Evolutionary conservation across 2,329 filamentous ascomycete species (phyloP).

Genomic region (Hymenoscyphus linearis): DNA sequence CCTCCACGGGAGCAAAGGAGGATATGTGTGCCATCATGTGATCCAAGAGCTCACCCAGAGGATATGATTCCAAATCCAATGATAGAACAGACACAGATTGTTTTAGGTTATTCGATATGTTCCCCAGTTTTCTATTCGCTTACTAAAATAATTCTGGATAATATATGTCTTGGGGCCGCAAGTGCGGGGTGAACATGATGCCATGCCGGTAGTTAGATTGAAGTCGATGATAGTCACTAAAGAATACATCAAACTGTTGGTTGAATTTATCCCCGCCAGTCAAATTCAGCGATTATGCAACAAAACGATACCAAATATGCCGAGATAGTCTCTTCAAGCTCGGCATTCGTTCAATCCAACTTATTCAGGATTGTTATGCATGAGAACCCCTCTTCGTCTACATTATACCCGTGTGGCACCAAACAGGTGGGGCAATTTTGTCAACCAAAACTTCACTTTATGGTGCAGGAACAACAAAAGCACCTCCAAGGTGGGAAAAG

Average conservation of each 20-base stretch:
- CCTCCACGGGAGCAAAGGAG: constrained; percentile 12
- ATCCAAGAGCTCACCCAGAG: background rate
- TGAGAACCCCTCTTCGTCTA: background rate
- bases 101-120: background rate
- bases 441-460: background rate
- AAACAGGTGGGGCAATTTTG: background rate
- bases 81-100: background rate
- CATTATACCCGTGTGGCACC: background rate
- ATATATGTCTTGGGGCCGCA: background rate
- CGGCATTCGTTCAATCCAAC: background rate
- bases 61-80: background rate
- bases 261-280: background rate
- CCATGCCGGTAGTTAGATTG: background rate
- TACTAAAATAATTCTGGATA: background rate
- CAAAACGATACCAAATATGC: background rate
- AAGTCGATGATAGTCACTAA: background rate
- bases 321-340: background rate
- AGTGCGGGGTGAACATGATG: background rate
- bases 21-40: constrained; percentile 20
- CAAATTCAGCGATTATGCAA: background rate
- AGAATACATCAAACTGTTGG: background rate
- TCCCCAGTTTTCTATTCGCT: background rate
- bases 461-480: background rate
- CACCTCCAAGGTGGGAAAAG: background rate
- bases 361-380: background rate